These are phyloP conservation scores for Wickerhamomyces ciferrii DNA, from an alignment of 805 yeast genomes.

Conservation along the genomic window DNA sequence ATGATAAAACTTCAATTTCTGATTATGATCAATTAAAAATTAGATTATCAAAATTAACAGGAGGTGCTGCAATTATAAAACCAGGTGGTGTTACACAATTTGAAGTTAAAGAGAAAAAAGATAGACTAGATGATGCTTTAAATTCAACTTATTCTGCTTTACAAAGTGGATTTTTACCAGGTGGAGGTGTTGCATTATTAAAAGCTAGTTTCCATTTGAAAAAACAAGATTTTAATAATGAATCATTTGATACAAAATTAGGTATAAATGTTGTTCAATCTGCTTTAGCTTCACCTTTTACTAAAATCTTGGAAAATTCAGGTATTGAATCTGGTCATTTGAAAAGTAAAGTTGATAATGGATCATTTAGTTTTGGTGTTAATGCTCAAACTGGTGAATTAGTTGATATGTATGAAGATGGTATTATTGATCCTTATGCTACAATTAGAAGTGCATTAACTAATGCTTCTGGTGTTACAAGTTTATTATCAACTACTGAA, in stretches of 20 bases:
- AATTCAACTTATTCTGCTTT: constrained; percentile 99
- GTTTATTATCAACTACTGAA: constrained; percentile 95
- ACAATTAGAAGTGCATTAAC: constrained; percentile 94
- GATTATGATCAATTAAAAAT: constrained; percentile 96
- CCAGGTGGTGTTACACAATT: constrained; percentile 97
- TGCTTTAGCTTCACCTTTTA: constrained; percentile 94
- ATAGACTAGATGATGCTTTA: constrained; percentile 96
- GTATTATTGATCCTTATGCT: constrained; percentile 98
- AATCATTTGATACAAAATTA: constrained; percentile 79
- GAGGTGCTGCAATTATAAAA: constrained; percentile 97
- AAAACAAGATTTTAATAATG: constrained; percentile 63
- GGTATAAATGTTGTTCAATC: constrained; percentile 92
- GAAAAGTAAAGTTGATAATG: constrained; percentile 38
- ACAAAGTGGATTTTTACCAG: constrained; percentile 97
- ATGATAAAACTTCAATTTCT: constrained; percentile 69
- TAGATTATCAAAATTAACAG: constrained; percentile 93
- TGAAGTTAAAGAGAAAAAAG: constrained; percentile 99
- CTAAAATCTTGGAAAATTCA: constrained; percentile 91
- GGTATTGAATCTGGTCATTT: constrained; percentile 97
- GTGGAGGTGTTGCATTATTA: constrained; percentile 97
- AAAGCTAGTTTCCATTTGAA: constrained; percentile 83
- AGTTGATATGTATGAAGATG: constrained; percentile 94
- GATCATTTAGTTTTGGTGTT: constrained; percentile 75
- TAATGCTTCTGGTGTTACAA: constrained; percentile 97
- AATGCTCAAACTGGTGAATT: constrained; percentile 89